A percentile compares a stretch with the other conserved stretches of the same genome.
Conservation (phyloP, 2,329 filamentous ascomycete genomes). For the Aspergillus sp. region DNA sequence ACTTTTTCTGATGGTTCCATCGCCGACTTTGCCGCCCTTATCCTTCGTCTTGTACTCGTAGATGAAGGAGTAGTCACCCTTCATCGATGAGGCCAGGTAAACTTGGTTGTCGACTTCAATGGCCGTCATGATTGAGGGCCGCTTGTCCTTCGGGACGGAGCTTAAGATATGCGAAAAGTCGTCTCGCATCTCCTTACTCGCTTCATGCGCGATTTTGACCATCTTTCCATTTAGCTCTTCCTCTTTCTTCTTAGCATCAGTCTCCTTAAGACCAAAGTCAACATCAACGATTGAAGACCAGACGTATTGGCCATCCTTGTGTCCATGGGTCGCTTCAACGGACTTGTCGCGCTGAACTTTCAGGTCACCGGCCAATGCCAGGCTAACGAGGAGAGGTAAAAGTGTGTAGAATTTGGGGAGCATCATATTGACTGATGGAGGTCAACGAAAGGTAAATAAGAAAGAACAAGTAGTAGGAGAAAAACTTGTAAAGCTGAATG, state of each 20-base stretch:
- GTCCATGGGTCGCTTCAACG: not conserved
- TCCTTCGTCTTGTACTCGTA: not conserved
- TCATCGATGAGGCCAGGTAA: not conserved
- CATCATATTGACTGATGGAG: not conserved
- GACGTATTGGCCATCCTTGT: not conserved
- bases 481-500: no score
- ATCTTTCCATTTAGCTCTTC: not conserved
- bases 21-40: not conserved
- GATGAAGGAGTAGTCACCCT: slow-evolving; percentile 1
- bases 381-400: not conserved
- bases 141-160: not conserved
- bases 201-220: not conserved
- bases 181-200: not conserved
- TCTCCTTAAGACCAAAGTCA: not conserved
- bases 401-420: not conserved
- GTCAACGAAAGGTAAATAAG: not conserved
- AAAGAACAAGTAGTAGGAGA: not conserved
- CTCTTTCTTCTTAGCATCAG: not conserved
- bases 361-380: not conserved
- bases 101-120: not conserved
- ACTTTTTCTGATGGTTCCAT: not conserved
- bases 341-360: not conserved
- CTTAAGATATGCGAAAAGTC: not conserved
- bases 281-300: not conserved
- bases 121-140: not conserved